phyloP scores from a whole-genome alignment of 768 basidiomycete species.

The Terana coerulea region DNA sequence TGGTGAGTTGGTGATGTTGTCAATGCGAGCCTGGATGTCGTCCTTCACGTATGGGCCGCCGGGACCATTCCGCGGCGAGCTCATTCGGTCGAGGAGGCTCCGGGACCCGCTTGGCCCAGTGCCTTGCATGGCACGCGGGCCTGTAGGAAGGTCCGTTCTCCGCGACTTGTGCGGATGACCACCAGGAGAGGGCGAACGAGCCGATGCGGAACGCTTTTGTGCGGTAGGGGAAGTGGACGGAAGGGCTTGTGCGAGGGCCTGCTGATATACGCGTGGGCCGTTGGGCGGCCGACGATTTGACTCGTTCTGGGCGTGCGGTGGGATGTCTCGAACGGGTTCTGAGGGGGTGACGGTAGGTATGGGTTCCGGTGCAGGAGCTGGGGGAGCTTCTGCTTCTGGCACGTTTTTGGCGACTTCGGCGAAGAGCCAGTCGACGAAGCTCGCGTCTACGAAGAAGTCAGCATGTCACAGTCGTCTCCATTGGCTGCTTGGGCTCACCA shows the following conservation, averaged over 20 bases:
- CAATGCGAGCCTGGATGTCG: conserved; percentile 76
- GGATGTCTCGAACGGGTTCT: conserved; percentile 26
- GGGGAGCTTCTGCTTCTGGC: conserved; percentile 43
- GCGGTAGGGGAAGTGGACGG: conserved; percentile 44
- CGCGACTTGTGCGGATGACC: conserved; percentile 64
- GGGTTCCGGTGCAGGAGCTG: conserved; percentile 32
- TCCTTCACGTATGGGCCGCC: conserved; percentile 37
- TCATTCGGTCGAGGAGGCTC: conserved; percentile 82
- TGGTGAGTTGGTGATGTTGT: conserved; percentile 65
- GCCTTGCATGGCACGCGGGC: conserved; percentile 75
- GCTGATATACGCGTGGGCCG: conserved; percentile 65
- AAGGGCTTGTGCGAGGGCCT: conserved; percentile 65
- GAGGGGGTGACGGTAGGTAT: conserved; percentile 27
- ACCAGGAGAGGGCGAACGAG: conserved; percentile 62
- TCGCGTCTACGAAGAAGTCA: conserved; percentile 51
- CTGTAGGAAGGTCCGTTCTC: conserved; percentile 76
- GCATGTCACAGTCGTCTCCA: neutral
- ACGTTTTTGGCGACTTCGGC: conserved; percentile 70
- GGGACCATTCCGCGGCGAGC: conserved; percentile 31
- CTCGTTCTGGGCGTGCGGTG: conserved; percentile 33
- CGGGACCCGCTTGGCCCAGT: conserved; percentile 38
- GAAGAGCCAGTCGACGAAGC: conserved; percentile 90
- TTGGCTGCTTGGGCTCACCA: conserved; percentile 48
- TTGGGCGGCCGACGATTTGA: conserved; percentile 41
- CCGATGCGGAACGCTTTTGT: conserved; percentile 64